phyloP scores from a whole-genome alignment of 192 early-diverging fungal genomes.

The Gryganskiella cystojenkinii region DNA sequence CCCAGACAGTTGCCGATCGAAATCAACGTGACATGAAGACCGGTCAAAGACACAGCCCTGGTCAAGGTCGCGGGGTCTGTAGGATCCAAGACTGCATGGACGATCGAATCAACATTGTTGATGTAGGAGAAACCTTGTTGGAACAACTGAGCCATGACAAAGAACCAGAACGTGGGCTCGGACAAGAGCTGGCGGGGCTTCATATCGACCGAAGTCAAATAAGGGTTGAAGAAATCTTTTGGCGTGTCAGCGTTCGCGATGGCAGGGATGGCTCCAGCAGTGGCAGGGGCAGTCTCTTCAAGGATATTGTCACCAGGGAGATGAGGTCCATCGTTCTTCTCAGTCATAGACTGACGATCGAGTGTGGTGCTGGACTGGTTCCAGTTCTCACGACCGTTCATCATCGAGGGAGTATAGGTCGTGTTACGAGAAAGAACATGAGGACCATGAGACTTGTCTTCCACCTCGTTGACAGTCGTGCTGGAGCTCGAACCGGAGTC shows the following conservation, averaged over 20 bases:
- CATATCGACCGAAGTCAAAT: constrained; percentile 43
- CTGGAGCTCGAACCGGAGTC: constrained; percentile 23
- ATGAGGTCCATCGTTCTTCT: constrained; percentile 2
- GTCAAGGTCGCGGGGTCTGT: constrained; percentile 21
- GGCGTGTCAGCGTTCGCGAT: constrained; percentile 6
- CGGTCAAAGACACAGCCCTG: constrained; percentile 34
- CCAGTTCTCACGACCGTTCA: constrained; percentile 34
- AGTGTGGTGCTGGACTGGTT: constrained; percentile 35
- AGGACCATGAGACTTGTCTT: constrained; percentile 4
- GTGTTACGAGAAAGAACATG: constrained; percentile 38
- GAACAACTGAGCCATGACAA: constrained; percentile 46
- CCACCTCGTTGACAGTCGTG: constrained; percentile 9
- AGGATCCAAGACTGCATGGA: constrained; percentile 43
- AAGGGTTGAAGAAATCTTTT: constrained; percentile 31
- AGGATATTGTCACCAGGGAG: constrained; percentile 41
- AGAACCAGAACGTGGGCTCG: constrained; percentile 51
- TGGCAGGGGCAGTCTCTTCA: constrained; percentile 13
- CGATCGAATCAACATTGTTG: constrained; percentile 51
- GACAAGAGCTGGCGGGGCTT: constrained; percentile 30
- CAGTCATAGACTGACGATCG: constrained; percentile 14
- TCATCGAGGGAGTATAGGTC: constrained; percentile 44
- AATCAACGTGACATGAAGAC: constrained; percentile 45
- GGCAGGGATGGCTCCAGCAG: background rate
- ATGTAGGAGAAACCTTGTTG: constrained; percentile 53
- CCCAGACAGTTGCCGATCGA: constrained; percentile 50